Evolutionary conservation across 352 stramenopile genomes (phyloP), one percentile per base, ranked within the genome.

Genomic region (Blastocystis sp.): DNA sequence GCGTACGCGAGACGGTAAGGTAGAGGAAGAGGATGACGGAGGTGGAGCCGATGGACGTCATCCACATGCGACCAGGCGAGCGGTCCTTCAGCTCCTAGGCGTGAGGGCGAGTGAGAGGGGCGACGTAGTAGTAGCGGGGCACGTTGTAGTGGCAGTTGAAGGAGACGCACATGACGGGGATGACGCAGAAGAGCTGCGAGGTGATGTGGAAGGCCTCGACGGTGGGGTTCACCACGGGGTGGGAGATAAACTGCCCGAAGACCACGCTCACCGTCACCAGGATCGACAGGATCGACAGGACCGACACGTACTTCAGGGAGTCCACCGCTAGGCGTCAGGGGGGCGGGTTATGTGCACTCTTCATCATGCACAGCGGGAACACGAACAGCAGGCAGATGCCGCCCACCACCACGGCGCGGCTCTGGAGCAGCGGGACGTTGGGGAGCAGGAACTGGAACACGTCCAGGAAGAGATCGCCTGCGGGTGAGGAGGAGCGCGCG

Each of bases 141-240:
- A 79, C 78, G 53, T 88, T 88, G 53, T 88, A 88, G 60, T 88
- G 78, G 60, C 64, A 88, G 45, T 76, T 79, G 53, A 88, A 88
- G 7, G 78, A 76, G n/a, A 88, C 78, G 52, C 78, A 88, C 78
- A 88, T 88, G 28, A 88, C 48, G 7, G 78, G 78, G n/a, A 88
- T 65, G 34, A 65, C 78, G 40, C 40, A n/a, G 48, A 88, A 64
- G 19, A 76, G 38, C 9, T 56, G 52, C 2, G 7, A 40, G n/a
- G 45, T 88, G 60, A 88, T 59, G 48, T 88, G 64, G 41, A 53
- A 60, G 34, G 66, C 40, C 59, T 88, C 60, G 14, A 88, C 78
- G 10, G 78, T 88, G n/a, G 45, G 40, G 52, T 74, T 76, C 2
- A 88, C 67, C 40, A 52, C 34, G n/a, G 74, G 74, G 45, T 84